A percentile compares a stretch with the other conserved stretches of the same genome.
phyloP scores from a whole-genome alignment of 768 basidiomycete genomes.

The Sarcodon aspratus region DNA sequence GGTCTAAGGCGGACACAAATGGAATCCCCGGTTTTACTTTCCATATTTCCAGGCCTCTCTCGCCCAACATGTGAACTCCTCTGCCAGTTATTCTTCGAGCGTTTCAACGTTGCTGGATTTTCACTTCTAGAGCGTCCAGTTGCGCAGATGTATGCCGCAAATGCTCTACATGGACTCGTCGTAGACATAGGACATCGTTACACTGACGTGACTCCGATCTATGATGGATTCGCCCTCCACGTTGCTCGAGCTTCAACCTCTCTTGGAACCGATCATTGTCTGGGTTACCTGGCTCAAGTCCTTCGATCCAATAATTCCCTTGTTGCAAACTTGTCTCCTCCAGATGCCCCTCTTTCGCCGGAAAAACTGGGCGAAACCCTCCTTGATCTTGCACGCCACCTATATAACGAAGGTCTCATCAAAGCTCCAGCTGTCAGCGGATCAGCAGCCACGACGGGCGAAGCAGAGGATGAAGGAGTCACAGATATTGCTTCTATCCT shows the following conservation, averaged over 20 bases:
- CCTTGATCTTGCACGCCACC: constrained; percentile 49
- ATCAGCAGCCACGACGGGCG: constrained; percentile 57
- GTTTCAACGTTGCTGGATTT: constrained; percentile 82
- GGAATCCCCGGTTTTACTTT: constrained; percentile 77
- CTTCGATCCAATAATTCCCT: constrained; percentile 59
- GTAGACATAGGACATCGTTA: constrained; percentile 71
- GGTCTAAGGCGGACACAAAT: constrained; percentile 75
- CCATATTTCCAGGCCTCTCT: constrained; percentile 54
- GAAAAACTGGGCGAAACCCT: constrained; percentile 39
- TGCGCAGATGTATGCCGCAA: constrained; percentile 73
- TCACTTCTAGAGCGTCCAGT: constrained; percentile 75
- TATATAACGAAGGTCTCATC: constrained; percentile 54
- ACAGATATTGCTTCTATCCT: constrained; percentile 87
- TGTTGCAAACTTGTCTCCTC: constrained; percentile 44
- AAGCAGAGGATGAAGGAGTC: constrained; percentile 78
- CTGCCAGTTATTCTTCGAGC: constrained; percentile 84
- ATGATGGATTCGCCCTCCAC: constrained; percentile 57
- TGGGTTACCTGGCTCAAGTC: constrained; percentile 64
- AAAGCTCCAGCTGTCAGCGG: constrained; percentile 18
- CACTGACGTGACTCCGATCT: constrained; percentile 70
- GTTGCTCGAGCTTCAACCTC: constrained; percentile 41
- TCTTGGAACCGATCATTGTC: constrained; percentile 63
- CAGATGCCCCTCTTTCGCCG: constrained; percentile 31
- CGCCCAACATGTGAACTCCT: constrained; percentile 58
- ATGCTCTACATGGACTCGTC: constrained; percentile 60